Conservation (phyloP, 768 basidiomycete genomes). For the Suillus variegatus region DNA sequence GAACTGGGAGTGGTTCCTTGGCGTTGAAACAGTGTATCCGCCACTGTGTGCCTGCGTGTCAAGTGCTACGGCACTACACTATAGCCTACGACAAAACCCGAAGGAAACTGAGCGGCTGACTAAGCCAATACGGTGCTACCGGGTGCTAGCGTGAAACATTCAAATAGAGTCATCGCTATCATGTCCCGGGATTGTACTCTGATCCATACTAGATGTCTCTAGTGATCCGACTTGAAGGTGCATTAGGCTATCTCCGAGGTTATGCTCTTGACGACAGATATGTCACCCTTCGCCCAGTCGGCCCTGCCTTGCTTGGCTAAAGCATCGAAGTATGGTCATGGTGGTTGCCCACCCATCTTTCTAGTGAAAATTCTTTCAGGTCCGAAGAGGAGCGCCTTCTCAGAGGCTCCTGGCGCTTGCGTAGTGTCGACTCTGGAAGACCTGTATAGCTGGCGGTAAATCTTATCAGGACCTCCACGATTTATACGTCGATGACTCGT, state of each 20-base stretch:
- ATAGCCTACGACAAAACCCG: too few relatives aligned
- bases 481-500: not conserved
- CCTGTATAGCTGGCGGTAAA: slow-evolving; percentile 17
- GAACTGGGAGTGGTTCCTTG: not conserved
- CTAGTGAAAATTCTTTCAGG: slow-evolving; percentile 15
- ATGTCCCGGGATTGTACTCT: too few relatives aligned
- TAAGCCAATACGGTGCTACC: too few relatives aligned
- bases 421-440: slow-evolving; percentile 17
- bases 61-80: too few relatives aligned
- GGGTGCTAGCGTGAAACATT: not conserved
- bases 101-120: too few relatives aligned
- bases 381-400: slow-evolving; percentile 19
- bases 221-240: not conserved
- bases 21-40: too few relatives aligned
- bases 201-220: not conserved
- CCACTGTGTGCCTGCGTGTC: too few relatives aligned
- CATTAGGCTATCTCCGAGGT: not conserved
- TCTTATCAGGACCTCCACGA: not conserved
- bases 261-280: not conserved
- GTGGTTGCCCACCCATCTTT: not conserved
- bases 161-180: not conserved
- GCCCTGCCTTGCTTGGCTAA: slow-evolving; percentile 7
- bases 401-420: slow-evolving; percentile 2
- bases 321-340: not conserved
- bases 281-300: not conserved